Evolutionary conservation across 352 stramenopile genomes (phyloP), one percentile per base, ranked within the genome.

Genomic region (Lagenidium giganteum): DNA sequence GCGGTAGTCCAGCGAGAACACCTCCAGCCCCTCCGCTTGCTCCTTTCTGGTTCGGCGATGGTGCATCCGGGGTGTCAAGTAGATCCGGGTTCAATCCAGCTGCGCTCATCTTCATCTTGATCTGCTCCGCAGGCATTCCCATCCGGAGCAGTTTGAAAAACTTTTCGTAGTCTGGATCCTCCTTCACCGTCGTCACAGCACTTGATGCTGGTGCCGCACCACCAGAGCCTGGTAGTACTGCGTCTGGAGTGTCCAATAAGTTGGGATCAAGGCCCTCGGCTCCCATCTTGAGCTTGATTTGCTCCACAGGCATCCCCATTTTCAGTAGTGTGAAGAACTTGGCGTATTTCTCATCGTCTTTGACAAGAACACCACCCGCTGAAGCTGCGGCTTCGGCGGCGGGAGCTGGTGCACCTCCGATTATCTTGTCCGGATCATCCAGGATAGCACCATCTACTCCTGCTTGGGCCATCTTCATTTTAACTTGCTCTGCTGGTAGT

Each of bases 261-360:
- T 67, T 64, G 4, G 91, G 74, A 50, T 98, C 83, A 21, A 98
- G 51, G 8, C 88, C 88, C 65, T 97, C 93, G 21, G 88, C 74
- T 18, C 69, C 91, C 90, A 98, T 98, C 39, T 97, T 97, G 54
- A 98, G 56, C 50, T 98, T 96, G 16, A 97, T 90, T 35, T 96
- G 93, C 32, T 93, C 82, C 22, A 82, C 53, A 8, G 95, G 95
- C 79, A 98, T 94, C 17, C 92, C 93, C 67, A 98, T 93, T 48
- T 96, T 97, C 11, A 83, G 43, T 64, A 98, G 93, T 51, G 97
- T 98, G 61, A 98, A 98, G 61, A 97, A 98, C 61, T 98, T 98
- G 5, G 65, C 62, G 48, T 97, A 98, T 29, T 62, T 67, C 17
- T 87, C 75, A 31, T 88, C 73, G 32, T 87, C 75, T 30, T 89